A percentile compares a stretch with the other conserved stretches of the same genome.
Evolutionary conservation across 495 filamentous ascomycete species (phyloP).

Genomic region (Daldinia vernicosa): DNA sequence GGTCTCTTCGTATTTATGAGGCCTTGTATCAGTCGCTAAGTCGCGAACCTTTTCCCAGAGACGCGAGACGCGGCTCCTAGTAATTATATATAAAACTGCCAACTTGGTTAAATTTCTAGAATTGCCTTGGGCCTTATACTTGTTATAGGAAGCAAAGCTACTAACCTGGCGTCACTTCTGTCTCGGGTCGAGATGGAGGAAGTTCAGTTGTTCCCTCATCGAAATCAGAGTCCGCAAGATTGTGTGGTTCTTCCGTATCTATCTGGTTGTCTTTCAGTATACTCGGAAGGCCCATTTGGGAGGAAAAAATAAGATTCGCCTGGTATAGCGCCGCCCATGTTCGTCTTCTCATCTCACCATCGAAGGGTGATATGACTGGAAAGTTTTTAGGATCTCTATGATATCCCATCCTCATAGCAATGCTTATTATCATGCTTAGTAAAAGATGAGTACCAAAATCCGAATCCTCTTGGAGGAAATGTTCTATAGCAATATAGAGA

Average conservation of each 20-base stretch:
- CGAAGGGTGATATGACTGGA: conserved; percentile 54
- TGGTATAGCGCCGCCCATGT: conserved; percentile 52
- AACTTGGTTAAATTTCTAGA: not conserved
- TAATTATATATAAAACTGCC: conserved; percentile 50
- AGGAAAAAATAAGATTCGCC: conserved; percentile 35
- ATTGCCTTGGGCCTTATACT: not conserved
- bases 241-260: conserved; percentile 55
- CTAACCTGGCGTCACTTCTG: conserved; percentile 44
- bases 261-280: conserved; percentile 45
- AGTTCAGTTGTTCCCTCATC: conserved; percentile 48
- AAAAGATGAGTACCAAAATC: conserved; percentile 47
- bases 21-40: conserved; percentile 34
- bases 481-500: conserved; percentile 45
- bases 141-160: not conserved
- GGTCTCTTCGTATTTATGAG: conserved; percentile 50
- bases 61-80: conserved; percentile 50
- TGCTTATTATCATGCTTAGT: conserved; percentile 47
- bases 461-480: conserved; percentile 41
- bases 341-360: conserved; percentile 47
- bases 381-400: conserved; percentile 65
- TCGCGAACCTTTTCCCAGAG: conserved; percentile 59
- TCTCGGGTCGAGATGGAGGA: conserved; percentile 50
- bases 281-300: conserved; percentile 53
- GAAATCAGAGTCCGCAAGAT: conserved; percentile 56
- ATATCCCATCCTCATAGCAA: conserved; percentile 65